Base-by-base conservation (phyloP, 768 basidiomycete genomes). In the Kwoniella shandongensis region DNA sequence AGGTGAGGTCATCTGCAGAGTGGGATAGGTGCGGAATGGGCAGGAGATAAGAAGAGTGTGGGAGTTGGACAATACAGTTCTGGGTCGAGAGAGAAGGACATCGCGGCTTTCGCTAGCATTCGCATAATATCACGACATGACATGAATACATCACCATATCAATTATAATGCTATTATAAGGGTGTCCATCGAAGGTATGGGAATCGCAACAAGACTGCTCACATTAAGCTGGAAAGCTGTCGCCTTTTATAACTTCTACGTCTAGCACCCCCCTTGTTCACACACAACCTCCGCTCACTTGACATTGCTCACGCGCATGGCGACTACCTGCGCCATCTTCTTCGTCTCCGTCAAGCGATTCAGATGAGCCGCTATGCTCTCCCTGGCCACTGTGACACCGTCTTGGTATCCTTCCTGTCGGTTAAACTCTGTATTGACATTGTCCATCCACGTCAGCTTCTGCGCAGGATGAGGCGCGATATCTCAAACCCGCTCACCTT, bases 1-100 rank as follows among this genome's bases (percentile, higher is more conserved):
- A 2, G 94, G 94, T 4, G 94, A 98, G 78, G 84, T 96, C 6
- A 79, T 96, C 18, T 91, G 91, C 76, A 81, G 91, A 62, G 91
- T 88, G 25, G 78, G 82, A 57, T 85, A 58, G 54, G 17, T 29
- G 25, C 10, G 35, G 35, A 18, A 8, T 8, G 25, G 25, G 18
- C 22, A n/a, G 38, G 23, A 26, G 29, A 32, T 11, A 4, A 7
- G n/a, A 22, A 50, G 20, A 44, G 10, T 6, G 32, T 13, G 6
- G 7, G 13, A 13, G 7, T 32, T 6, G 32, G 13, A 32, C 32
- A 6, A 32, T 32, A 32, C n/a, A n/a, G n/a, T n/a, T n/a, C n/a
- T n/a, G n/a, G n/a, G n/a, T n/a, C n/a, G n/a, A n/a, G n/a, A n/a
- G n/a, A n/a, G n/a, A n/a, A n/a, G n/a, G n/a, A n/a, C n/a, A n/a